Conservation (phyloP, 805 yeast genomes). For the Barnettozyma sp. region DNA sequence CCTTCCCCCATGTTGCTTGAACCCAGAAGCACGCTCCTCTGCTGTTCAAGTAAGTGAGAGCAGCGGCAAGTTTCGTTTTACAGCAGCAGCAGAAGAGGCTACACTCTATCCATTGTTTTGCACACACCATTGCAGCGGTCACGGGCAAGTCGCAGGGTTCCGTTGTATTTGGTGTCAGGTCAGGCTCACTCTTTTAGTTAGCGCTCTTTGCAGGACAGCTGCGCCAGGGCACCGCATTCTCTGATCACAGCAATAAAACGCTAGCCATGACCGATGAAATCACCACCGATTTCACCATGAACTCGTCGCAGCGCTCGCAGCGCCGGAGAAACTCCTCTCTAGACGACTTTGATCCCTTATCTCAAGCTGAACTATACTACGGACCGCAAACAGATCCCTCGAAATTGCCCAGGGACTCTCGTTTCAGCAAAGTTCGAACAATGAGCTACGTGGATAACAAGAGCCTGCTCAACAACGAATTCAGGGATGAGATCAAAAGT, state of each 20-base stretch:
- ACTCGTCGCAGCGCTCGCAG: slow-evolving; percentile 8
- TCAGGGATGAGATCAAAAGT: slow-evolving; percentile 19
- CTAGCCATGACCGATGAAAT: slow-evolving; percentile 7
- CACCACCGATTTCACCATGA: slow-evolving; percentile 6
- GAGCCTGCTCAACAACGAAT: slow-evolving; percentile 14
- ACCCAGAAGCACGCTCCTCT: too few relatives aligned
- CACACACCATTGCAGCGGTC: too few relatives aligned
- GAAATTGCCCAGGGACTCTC: slow-evolving; percentile 33
- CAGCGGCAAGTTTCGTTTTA: too few relatives aligned
- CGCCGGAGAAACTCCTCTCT: slow-evolving; percentile 22
- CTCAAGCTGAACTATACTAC: slow-evolving; percentile 63
- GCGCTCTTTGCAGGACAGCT: too few relatives aligned
- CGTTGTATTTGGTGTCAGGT: too few relatives aligned
- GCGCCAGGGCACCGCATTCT: neutral
- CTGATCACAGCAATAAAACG: neutral
- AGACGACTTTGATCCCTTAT: slow-evolving; percentile 46
- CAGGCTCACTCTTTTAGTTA: too few relatives aligned
- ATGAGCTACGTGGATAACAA: slow-evolving; percentile 38
- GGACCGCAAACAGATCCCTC: slow-evolving; percentile 56
- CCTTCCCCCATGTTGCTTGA: too few relatives aligned
- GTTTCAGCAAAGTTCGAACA: slow-evolving; percentile 49
- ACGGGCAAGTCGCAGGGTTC: too few relatives aligned
- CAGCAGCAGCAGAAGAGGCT: too few relatives aligned
- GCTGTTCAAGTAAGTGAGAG: too few relatives aligned
- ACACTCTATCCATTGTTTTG: too few relatives aligned